Evolutionary conservation across 2,329 filamentous ascomycete species (phyloP), one percentile per base, ranked within the genome.

Genomic region (Helotiales sp.): DNA sequence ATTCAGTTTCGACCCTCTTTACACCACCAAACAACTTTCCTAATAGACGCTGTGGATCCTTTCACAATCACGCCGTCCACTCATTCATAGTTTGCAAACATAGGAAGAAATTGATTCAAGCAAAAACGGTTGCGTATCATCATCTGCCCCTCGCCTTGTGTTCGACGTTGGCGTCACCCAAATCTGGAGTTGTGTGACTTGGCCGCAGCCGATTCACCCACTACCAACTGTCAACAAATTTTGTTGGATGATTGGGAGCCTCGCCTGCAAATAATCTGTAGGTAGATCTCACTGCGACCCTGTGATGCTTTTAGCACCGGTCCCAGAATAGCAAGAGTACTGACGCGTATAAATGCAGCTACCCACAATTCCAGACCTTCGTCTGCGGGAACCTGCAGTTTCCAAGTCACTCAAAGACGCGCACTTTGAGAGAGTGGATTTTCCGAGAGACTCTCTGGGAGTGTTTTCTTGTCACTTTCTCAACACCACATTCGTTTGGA

Each of bases 341-440:
- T 70, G 61, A 70, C 67, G 49, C 67, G 50, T 63, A 60, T 50
- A 52, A 49, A 65, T 71, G 69, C 68, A 74, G 71, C 63, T 37
- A 69, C 63, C 70, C 72, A 40, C 47, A 60, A 43, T 47, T 26
- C 67, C 43, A 63, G 67, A 54, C 61, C 28, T 22, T 61, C 55
- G 59, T 65, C 65, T 65, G 64, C 71, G 66, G 68, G 62, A 61
- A 24, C 63, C 62, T 67, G 70, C 71, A 64, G 58, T 50, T 54
- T 37, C 45, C 66, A 43, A 61, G 54, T 47, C 61, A 55, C 50
- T 40, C 58, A 40, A 69, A 40, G 50, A n/a, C 64, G 40, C 61
- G 63, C 62, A 52, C 43, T 47, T 63, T 43, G 58, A 52, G 34
- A 49, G 61, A 34, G 26, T 37, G 49, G 32, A 37, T 24, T 37